Evolutionary conservation across 2,329 filamentous ascomycete genomes (phyloP), one percentile per base, ranked within the genome.

Genomic region (Phaeomoniella chlamydospora): DNA sequence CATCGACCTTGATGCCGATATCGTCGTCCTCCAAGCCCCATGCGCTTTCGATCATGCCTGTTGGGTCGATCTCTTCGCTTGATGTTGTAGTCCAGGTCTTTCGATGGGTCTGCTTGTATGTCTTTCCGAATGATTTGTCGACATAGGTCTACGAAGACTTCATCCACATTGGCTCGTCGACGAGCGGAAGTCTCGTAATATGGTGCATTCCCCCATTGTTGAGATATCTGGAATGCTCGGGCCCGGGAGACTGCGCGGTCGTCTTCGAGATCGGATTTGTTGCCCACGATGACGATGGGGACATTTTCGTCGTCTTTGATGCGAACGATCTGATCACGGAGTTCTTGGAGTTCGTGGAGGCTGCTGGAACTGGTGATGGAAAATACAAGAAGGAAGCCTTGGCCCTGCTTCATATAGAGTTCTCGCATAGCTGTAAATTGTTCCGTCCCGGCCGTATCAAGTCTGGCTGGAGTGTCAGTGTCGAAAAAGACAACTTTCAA

Each of bases 111-210:
- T 10, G 55, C 51, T 39, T 59, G 51, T 26, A 58, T 47, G 41
- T 88, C 81, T 48, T 76, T 81, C 42, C 77, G 70, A 39, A 90
- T 74, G 61, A 92, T 85, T 56, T 90, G 83, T 41, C 82, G 72
- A 52, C 82, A 88, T 38, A 92, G 69, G 55, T 90, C 82, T 45
- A 83, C 63, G 57, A 93, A 94, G 33, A 87, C 83, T 54, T 93
- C 86, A 47, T 93, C 84, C 12, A 94, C 86, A 48, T 94, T 94
- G 43, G 80, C 82, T 50, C 79, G 69, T 47, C 82, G 77, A 43
- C 86, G 70, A 35, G 86, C 86, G 43, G 81, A 88, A 22, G 86
- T 80, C 61, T 94, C 86, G 52, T 93, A 94, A 56, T 93, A 94
- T 1, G 86, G 86, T 22, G 82, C 82, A 47, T 77, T 77, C 14